Conservation (phyloP, 768 basidiomycete genomes). For the Artomyces pyxidatus region DNA sequence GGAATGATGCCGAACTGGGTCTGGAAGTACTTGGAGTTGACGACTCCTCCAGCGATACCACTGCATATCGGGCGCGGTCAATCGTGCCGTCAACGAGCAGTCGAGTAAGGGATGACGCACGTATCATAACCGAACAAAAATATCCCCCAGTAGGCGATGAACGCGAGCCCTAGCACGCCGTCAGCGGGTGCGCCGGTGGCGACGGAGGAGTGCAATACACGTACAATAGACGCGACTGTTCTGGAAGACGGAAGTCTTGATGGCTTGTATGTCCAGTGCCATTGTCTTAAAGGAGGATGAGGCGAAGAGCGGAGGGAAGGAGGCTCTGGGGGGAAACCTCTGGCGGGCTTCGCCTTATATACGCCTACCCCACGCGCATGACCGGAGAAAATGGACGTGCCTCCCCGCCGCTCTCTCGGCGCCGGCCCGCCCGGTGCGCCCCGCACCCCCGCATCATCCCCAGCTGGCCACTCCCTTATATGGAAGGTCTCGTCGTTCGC, state of each 20-base stretch:
- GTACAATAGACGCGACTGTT: slow-evolving; percentile 63
- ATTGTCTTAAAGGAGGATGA: neutral
- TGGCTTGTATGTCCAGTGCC: neutral
- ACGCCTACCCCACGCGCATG: neutral
- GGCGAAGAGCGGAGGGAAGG: neutral
- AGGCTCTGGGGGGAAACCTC: neutral
- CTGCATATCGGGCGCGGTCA: slow-evolving; percentile 24
- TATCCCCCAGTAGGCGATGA: slow-evolving; percentile 72
- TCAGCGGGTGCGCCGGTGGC: neutral
- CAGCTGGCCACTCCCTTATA: no score
- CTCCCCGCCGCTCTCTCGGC: neutral
- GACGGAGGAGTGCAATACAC: slow-evolving; percentile 16
- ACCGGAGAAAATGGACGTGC: no score
- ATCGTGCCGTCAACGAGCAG: slow-evolving; percentile 10
- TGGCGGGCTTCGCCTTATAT: neutral
- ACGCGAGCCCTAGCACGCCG: slow-evolving; percentile 48
- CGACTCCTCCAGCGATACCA: slow-evolving; percentile 64
- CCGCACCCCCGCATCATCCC: neutral
- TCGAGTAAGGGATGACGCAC: slow-evolving; percentile 27
- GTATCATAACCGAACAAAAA: slow-evolving; percentile 80
- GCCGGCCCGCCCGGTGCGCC: neutral
- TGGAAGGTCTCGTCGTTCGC: neutral
- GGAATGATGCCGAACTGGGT: slow-evolving; percentile 51
- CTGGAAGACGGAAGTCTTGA: slow-evolving; percentile 26
- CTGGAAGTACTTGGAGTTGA: slow-evolving; percentile 53